Base-by-base conservation (phyloP, 345 rosid genomes). In the Citrus glauca region DNA sequence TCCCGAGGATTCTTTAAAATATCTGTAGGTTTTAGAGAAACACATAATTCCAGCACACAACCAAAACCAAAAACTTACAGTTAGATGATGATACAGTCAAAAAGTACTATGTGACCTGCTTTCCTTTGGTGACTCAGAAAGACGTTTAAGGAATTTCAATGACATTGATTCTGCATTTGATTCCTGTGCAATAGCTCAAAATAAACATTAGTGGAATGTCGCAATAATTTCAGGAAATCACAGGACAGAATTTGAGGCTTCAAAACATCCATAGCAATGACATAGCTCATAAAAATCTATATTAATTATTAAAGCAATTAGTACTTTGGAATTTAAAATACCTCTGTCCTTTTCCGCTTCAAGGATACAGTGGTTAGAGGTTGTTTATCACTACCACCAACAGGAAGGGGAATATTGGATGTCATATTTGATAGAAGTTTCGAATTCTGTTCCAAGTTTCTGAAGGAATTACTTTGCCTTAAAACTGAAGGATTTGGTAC, bases 331-430 rank as follows among this genome's bases (percentile, higher is more conserved):
- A 74, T 56, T 59, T 60, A 53, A 45, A 22, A 73, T 78, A 94
- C 94, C 95, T 90, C 90, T 68, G 38, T 73, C 57, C 79, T 83
- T 89, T 93, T 93, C 69, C 99, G 83, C 80, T 96, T 96, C 73
- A 93, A 83, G 69, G 92, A 88, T 77, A 53, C 2, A 0, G 90
- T 66, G 16, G 74, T 81, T 27, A 4, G 68, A 61, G 78, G 80
- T 24, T 81, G 83, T 66, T 68, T 87, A 81, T 85, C 81, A 42
- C 79, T 74, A 38, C 76, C 84, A 45, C 71, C 78, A 83, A 77
- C 75, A 79, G 87, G 67, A 76, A 69, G 82, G 57, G 62, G 74
- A 77, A 37, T 69, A 71, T 35, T 77, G 71, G 82, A 73, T 81
- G 37, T 62, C 8, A 70, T 77, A 66, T 71, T 81, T 35, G 72